Percentiles rank a stretch among this genome's conserved stretches.
These are phyloP conservation scores for Vitis amurensis DNA, from an alignment of 164 flowering plant genomes.

Conservation along the genomic window DNA sequence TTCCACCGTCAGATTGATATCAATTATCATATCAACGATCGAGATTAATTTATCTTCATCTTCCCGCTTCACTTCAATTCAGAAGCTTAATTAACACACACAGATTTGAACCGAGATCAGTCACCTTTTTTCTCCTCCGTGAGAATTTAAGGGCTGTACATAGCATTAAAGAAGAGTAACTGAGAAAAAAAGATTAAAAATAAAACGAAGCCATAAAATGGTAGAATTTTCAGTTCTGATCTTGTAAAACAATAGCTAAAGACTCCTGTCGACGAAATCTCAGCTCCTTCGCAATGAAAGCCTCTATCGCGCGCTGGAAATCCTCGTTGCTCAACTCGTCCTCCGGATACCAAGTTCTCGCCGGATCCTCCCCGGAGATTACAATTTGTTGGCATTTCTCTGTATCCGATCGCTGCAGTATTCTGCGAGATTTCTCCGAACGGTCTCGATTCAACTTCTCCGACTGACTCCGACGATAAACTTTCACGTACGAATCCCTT, in stretches of 20 bases:
- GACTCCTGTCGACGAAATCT: constrained; percentile 37
- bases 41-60: no score
- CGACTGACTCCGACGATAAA: constrained; percentile 33
- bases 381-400: constrained; percentile 24
- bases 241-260: constrained; percentile 20
- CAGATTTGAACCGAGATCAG: no score
- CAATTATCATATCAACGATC: no score
- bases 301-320: constrained; percentile 50
- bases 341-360: constrained; percentile 15
- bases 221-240: constrained; percentile 4
- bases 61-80: no score
- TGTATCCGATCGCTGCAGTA: constrained; percentile 56
- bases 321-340: constrained; percentile 58
- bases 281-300: constrained; percentile 49
- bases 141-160: no score
- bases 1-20: no score
- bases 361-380: background rate
- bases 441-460: constrained; percentile 30
- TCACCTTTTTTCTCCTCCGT: no score
- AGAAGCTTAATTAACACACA: no score
- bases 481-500: constrained; percentile 5
- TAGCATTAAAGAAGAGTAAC: no score
- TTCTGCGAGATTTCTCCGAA: background rate
- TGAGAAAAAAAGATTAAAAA: no score
- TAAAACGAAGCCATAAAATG: no score